A percentile compares a stretch with the other conserved stretches of the same genome.
These are phyloP conservation scores for Aspergillus udagawae DNA, from an alignment of 2,329 filamentous ascomycete species.

Conservation along the genomic window DNA sequence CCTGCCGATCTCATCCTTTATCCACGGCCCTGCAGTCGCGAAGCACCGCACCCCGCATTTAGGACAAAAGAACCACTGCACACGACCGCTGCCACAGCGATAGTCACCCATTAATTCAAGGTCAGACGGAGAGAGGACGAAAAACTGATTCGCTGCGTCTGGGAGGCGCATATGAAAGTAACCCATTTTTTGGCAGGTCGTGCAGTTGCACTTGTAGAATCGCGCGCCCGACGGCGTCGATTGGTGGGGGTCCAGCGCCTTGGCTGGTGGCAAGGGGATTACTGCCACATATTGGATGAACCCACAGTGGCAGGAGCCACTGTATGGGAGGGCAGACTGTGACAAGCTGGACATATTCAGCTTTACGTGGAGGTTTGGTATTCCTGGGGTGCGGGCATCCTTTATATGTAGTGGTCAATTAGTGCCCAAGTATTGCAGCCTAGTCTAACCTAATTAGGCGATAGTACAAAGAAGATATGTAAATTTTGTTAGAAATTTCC, in stretches of 20 bases:
- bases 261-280: background rate
- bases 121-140: background rate
- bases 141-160: background rate
- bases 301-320: background rate
- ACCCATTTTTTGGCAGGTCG: background rate
- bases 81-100: background rate
- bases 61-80: background rate
- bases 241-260: background rate
- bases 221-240: background rate
- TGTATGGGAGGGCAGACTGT: conserved; percentile 4
- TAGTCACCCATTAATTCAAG: background rate
- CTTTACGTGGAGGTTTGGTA: no score
- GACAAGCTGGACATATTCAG: no score
- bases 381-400: no score
- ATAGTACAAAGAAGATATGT: no score
- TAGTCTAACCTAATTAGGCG: no score
- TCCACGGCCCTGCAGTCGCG: background rate
- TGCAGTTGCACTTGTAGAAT: conserved; percentile 1
- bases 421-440: no score
- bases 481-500: no score
- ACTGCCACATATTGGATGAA: background rate
- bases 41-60: background rate
- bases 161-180: background rate
- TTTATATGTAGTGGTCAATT: no score
- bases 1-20: background rate